A percentile compares a stretch with the other conserved stretches of the same genome.
Conservation (phyloP, 2,329 filamentous ascomycete species). For the Colletotrichum truncatum region DNA sequence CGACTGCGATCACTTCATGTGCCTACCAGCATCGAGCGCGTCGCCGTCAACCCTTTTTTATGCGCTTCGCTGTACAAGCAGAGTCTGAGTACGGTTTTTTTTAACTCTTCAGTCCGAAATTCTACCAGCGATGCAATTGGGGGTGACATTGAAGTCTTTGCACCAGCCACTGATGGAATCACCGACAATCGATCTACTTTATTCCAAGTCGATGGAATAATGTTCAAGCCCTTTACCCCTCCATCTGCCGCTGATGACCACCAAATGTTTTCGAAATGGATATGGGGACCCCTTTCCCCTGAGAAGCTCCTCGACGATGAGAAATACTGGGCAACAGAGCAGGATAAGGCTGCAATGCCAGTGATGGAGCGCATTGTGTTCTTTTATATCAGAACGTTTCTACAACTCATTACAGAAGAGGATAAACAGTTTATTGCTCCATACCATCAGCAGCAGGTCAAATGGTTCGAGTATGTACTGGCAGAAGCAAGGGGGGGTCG, state of each 20-base stretch:
- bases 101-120: neutral
- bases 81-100: no score
- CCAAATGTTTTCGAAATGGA: neutral
- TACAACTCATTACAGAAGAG: neutral
- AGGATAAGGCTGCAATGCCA: neutral
- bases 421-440: neutral
- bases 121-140: no score
- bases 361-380: conserved; percentile 9
- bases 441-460: neutral
- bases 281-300: neutral
- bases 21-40: neutral
- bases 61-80: no score
- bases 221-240: neutral
- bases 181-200: neutral
- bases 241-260: neutral
- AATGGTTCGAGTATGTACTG: conserved; percentile 1
- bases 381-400: neutral
- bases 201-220: neutral
- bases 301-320: neutral
- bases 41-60: neutral
- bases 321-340: neutral
- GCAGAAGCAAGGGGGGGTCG: neutral
- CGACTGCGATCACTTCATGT: neutral
- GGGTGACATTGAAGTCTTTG: no score
- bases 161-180: no score